Evolutionary conservation across 495 filamentous ascomycete genomes (phyloP).

Genomic region (Aspergillus bridgeri): DNA sequence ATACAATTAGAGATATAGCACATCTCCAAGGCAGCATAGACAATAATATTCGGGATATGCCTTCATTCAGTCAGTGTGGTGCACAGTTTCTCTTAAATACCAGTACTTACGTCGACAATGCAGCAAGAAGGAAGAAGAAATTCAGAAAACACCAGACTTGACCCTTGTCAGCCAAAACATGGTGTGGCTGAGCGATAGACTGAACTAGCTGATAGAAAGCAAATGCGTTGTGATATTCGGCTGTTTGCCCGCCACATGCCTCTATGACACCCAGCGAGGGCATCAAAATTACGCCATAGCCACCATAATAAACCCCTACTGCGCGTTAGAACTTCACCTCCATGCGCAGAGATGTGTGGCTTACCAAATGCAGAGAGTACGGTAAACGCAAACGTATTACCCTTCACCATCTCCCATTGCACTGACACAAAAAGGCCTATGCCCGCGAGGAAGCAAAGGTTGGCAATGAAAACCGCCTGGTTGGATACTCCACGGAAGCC

Average conservation of each 20-base stretch:
- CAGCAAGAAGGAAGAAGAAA: slow-evolving; percentile 19
- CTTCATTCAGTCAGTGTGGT: slow-evolving; percentile 5
- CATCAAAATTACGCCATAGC: slow-evolving; percentile 22
- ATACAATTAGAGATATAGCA: slow-evolving; percentile 17
- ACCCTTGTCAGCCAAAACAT: not conserved
- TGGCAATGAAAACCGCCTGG: not conserved
- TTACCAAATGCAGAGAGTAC: slow-evolving; percentile 22
- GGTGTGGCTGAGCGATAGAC: not conserved
- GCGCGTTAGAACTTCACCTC: not conserved
- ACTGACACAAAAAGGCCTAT: not conserved
- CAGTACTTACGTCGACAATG: slow-evolving; percentile 13
- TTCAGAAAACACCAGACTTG: slow-evolving; percentile 20
- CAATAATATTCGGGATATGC: slow-evolving; percentile 13
- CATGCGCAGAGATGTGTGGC: not conserved
- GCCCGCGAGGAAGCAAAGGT: not conserved
- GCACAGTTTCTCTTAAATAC: not conserved
- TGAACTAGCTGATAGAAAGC: slow-evolving; percentile 19
- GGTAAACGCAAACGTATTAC: not conserved
- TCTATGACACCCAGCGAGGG: slow-evolving; percentile 20
- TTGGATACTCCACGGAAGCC: not conserved
- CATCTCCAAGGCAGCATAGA: slow-evolving; percentile 16
- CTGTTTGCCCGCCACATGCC: slow-evolving; percentile 21
- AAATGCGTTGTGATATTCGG: slow-evolving; percentile 22
- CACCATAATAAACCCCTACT: slow-evolving; percentile 21
- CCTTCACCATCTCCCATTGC: slow-evolving; percentile 2